Conservation (phyloP, 768 basidiomycete genomes). For the Tricholoma sp. region DNA sequence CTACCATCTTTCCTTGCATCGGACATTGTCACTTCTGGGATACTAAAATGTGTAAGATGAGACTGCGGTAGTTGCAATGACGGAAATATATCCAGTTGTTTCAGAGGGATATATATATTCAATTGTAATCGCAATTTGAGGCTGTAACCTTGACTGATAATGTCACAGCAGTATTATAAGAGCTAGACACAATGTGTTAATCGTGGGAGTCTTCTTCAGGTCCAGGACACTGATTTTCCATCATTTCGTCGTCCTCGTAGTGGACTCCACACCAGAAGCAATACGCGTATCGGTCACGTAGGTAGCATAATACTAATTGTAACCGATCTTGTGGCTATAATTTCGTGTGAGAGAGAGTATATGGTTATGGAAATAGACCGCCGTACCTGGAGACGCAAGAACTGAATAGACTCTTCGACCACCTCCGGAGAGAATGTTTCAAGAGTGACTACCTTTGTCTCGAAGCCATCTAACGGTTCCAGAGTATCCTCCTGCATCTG, state of each 20-base stretch:
- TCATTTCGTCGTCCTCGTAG: slow-evolving; percentile 56
- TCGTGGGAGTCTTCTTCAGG: slow-evolving; percentile 75
- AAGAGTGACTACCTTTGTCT: slow-evolving; percentile 22
- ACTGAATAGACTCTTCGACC: slow-evolving; percentile 62
- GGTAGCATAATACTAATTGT: slow-evolving; percentile 60
- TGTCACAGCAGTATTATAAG: neutral
- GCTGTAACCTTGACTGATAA: too few species aligned
- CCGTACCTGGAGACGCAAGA: slow-evolving; percentile 60
- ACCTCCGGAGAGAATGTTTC: slow-evolving; percentile 45
- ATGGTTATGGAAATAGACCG: slow-evolving; percentile 8
- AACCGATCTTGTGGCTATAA: slow-evolving; percentile 67
- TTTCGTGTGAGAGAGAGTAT: slow-evolving; percentile 6
- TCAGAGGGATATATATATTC: neutral
- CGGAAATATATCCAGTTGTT: neutral
- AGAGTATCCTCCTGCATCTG: slow-evolving; percentile 78
- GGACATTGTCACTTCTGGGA: neutral
- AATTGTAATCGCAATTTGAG: too few species aligned
- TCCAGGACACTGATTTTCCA: slow-evolving; percentile 69
- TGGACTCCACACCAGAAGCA: slow-evolving; percentile 89
- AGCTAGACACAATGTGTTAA: slow-evolving; percentile 27
- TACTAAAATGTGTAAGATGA: neutral
- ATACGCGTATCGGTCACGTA: slow-evolving; percentile 67
- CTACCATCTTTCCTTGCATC: neutral
- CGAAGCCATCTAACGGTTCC: slow-evolving; percentile 42
- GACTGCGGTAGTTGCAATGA: neutral